Evolutionary conservation across 139 green algal species (phyloP).

Genomic region (Desmodesmus armatus): DNA sequence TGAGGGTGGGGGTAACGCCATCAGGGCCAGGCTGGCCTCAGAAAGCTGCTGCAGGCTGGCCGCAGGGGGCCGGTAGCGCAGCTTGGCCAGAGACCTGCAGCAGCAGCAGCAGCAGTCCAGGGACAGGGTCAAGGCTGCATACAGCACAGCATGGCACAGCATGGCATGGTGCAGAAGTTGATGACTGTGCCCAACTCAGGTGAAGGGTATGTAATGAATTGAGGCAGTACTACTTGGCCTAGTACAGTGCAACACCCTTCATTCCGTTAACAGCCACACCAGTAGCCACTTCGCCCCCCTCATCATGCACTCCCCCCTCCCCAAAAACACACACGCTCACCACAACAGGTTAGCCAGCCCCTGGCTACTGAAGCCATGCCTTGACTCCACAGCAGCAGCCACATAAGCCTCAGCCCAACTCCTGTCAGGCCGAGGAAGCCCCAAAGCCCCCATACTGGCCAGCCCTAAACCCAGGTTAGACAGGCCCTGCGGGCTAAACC

Average conservation of each 20-base stretch:
- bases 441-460: conserved; percentile 1
- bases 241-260: too few relatives aligned
- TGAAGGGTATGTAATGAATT: too few relatives aligned
- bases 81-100: conserved; percentile 32
- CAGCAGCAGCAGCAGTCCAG: neutral
- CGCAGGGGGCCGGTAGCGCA: conserved; percentile 19
- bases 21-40: neutral
- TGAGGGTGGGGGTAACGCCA: neutral
- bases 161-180: too few relatives aligned
- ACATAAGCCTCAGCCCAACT: neutral
- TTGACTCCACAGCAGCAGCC: neutral
- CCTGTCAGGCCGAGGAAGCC: neutral
- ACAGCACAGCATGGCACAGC: too few relatives aligned
- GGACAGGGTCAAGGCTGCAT: neutral
- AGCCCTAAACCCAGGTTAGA: conserved; percentile 29
- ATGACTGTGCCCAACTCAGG: too few relatives aligned
- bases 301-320: neutral
- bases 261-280: too few relatives aligned
- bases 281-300: too few relatives aligned
- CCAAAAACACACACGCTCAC: neutral
- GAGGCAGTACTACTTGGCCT: too few relatives aligned
- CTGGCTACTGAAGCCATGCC: conserved; percentile 20
- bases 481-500: conserved; percentile 46
- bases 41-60: neutral
- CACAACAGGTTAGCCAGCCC: conserved; percentile 32